Base-by-base conservation (phyloP, 306 rosid species). In the Cucurbita argyrosperma region DNA sequence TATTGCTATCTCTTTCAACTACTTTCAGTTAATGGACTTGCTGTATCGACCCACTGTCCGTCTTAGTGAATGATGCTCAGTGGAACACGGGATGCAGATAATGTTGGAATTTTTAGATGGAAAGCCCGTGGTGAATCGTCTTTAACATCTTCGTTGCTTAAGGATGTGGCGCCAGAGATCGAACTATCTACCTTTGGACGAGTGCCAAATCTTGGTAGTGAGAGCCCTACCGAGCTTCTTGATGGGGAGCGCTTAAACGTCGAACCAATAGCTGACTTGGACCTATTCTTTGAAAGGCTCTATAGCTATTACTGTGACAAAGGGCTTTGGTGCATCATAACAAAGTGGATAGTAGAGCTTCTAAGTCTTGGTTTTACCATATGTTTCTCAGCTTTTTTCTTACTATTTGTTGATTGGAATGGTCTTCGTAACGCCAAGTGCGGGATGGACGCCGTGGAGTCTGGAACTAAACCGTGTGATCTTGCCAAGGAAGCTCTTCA, bases 361-460 rank as follows among this genome's bases (percentile, higher is more conserved):
- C 76, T 91, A 15, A 89, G 95, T 86, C 83, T 91, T 53, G 95
- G 95, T 13, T 94, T 94, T 80, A 87, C 88, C 53, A 91, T 94
- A 73, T 88, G 92, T 51, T 88, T 89, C 87, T 91, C 99, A 5
- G 97, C 92, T 77, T 94, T 94, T 78, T 88, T 91, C 82, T 85
- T 88, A 72, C 68, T 94, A 47, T 87, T 56, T 65, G 95, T 94
- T 79, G 99, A 94, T 79, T 94, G 99, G 99, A 85, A 89, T 80
- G 96, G 96, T 60, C 97, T 94, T 54, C 88, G 91, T 43, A 91
- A 89, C 83, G 96, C 96, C 1, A 91, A 91, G 78, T 94, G 99
- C 87, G 97, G 99, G 81, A 91, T 91, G 91, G 86, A 91, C 83
- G 99, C 99, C 6, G 89, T 94, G 45, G 92, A 91, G 80, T 94